These are phyloP conservation scores for Leccinum subgranulosum DNA, from an alignment of 768 basidiomycete genomes.

Conservation along the genomic window DNA sequence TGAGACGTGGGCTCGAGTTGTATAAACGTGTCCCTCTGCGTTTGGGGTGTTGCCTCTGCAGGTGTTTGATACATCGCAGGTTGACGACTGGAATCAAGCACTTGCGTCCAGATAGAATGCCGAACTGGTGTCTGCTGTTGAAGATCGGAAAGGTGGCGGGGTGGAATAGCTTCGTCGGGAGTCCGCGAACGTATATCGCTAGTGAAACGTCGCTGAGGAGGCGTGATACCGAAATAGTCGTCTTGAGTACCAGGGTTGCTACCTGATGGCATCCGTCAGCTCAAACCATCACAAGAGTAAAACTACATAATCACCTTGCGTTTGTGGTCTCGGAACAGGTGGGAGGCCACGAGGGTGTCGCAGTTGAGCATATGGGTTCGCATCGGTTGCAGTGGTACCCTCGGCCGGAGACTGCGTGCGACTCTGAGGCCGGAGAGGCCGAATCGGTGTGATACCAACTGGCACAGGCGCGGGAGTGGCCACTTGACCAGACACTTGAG, in stretches of 20 bases:
- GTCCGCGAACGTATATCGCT: constrained; percentile 58
- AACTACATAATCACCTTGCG: constrained; percentile 39
- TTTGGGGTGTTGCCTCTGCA: constrained; percentile 33
- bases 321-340: constrained; percentile 51
- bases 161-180: constrained; percentile 53
- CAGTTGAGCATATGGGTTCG: constrained; percentile 43
- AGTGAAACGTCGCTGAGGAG: constrained; percentile 45
- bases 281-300: not conserved
- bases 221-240: constrained; percentile 35
- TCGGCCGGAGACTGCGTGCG: constrained; percentile 31
- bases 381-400: constrained; percentile 28
- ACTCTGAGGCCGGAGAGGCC: constrained; percentile 28
- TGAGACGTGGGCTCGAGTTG: constrained; percentile 70
- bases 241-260: constrained; percentile 39
- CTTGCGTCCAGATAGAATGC: constrained; percentile 85
- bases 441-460: constrained; percentile 23
- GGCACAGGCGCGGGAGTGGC: constrained; percentile 17
- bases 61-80: constrained; percentile 38
- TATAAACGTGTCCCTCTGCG: constrained; percentile 56
- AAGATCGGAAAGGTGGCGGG: constrained; percentile 54
- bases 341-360: constrained; percentile 64
- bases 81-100: constrained; percentile 66
- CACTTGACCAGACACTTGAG: constrained; percentile 18
- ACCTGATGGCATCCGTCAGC: constrained; percentile 14
- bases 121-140: constrained; percentile 49